Evolutionary conservation across 257 asterid genomes (phyloP).

Genomic region (Solanum sejunctum): DNA sequence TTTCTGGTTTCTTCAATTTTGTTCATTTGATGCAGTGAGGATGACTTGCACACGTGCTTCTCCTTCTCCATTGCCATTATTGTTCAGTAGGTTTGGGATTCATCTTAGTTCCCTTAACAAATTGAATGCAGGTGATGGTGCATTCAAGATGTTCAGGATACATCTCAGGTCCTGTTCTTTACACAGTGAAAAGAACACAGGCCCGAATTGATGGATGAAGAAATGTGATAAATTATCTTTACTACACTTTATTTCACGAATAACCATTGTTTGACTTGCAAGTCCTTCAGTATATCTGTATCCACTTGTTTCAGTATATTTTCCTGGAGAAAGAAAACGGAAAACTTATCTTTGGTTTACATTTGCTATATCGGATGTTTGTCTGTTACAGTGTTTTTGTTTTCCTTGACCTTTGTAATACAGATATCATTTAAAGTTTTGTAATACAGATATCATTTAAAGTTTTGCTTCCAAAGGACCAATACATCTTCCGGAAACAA

Average conservation of each 20-base stretch:
- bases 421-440: slow-evolving; percentile 79
- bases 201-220: neutral
- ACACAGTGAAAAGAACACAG: slow-evolving; percentile 38
- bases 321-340: neutral
- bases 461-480: slow-evolving; percentile 30
- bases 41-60: slow-evolving; percentile 50
- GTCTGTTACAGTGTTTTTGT: slow-evolving; percentile 9
- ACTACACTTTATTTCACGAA: neutral
- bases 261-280: slow-evolving; percentile 33
- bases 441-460: slow-evolving; percentile 84
- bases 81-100: slow-evolving; percentile 56
- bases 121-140: slow-evolving; percentile 37
- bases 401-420: slow-evolving; percentile 30
- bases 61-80: slow-evolving; percentile 55
- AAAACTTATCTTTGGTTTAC: neutral
- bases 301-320: slow-evolving; percentile 27
- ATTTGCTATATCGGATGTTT: neutral
- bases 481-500: too few species aligned
- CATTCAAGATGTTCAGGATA: slow-evolving; percentile 23
- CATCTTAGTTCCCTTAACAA: slow-evolving; percentile 33
- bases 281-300: slow-evolving; percentile 86
- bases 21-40: slow-evolving; percentile 41
- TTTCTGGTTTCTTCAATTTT: slow-evolving; percentile 2
- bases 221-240: too few species aligned
- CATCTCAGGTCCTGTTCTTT: slow-evolving; percentile 36